phyloP scores from a whole-genome alignment of 768 basidiomycete species.

The Amylocystis lapponica region DNA sequence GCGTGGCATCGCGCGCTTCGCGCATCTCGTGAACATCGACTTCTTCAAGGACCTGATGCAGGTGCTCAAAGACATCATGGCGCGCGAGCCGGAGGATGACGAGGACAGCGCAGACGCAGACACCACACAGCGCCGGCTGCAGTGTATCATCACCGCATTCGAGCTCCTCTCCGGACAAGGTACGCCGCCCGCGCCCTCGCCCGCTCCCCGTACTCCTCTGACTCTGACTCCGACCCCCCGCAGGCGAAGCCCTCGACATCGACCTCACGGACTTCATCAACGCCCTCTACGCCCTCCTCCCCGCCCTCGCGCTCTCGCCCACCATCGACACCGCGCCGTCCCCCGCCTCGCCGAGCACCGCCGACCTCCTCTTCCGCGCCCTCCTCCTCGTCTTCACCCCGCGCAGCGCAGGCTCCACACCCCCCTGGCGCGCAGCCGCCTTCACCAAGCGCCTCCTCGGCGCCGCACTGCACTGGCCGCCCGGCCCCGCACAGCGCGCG shows the following conservation, averaged over 20 bases:
- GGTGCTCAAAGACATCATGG: constrained; percentile 74
- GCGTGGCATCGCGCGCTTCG: constrained; percentile 87
- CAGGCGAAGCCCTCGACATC: constrained; percentile 96
- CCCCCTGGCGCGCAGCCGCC: constrained; percentile 78
- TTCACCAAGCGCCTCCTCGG: constrained; percentile 90
- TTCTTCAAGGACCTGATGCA: constrained; percentile 95
- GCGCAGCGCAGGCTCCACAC: constrained; percentile 47
- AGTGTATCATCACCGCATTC: constrained; percentile 95
- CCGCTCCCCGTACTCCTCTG: not conserved
- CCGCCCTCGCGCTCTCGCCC: constrained; percentile 61
- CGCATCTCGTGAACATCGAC: constrained; percentile 96
- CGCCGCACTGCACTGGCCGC: constrained; percentile 77
- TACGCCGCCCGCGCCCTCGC: constrained; percentile 27
- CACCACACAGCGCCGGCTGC: constrained; percentile 54
- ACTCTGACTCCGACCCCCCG: not conserved
- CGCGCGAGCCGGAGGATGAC: constrained; percentile 34
- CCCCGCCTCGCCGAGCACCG: constrained; percentile 28
- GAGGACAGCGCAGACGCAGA: constrained; percentile 26
- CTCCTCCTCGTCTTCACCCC: constrained; percentile 79
- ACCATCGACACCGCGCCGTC: constrained; percentile 53
- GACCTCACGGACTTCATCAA: constrained; percentile 88
- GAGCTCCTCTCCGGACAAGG: constrained; percentile 97
- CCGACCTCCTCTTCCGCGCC: constrained; percentile 82
- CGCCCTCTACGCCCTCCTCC: constrained; percentile 76
- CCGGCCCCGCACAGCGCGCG: constrained; percentile 54